Evolutionary conservation across 768 basidiomycete species (phyloP), one percentile per base, ranked within the genome.

Genomic region (Psilocybe cyanescens): DNA sequence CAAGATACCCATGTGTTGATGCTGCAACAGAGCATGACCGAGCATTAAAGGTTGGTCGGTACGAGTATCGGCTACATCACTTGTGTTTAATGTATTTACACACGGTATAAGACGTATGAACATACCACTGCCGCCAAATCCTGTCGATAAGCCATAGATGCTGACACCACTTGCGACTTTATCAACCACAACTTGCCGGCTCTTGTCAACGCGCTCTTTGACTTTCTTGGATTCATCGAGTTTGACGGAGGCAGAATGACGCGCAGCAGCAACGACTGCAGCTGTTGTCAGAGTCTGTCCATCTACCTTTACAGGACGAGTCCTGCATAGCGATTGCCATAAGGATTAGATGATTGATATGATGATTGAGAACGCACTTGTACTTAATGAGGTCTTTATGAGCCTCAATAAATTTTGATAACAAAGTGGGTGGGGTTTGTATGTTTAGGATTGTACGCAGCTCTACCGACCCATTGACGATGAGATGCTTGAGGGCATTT

Each of bases 121-220:
- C 78, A 41, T 62, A 79, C 89, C 88, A 68, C 87, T 89, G 4
- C 90, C 91, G 45, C 91, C 90, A 65, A 89, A 91, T 35, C 91
- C 91, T 4, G 91, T 91, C 51, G 89, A 91, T 35, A 95, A 80
- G 4, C 93, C 93, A 68, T 95, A 95, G 17, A 95, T 83, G 65
- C 89, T 91, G 31, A 86, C 83, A 14, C 86, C 85, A 6, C 78
- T 78, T 30, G 80, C 83, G 16, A 94, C 85, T 72, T 93, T 93
- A 69, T 82, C 79, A 1, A 84, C 75, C 37, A 93, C 89, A 68
- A 90, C 86, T 50, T 81, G 76, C 17, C 91, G 86, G 59, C 86
- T 88, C 68, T 85, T 84, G 12, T 78, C 72, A 41, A 94, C 83
- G 14, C 84, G 84, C 1, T 78, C 78, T 61, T 79, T 80, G 69